These are phyloP conservation scores for Conoideocrella luteorostrata DNA, from an alignment of 2,329 filamentous ascomycete genomes.

Conservation along the genomic window DNA sequence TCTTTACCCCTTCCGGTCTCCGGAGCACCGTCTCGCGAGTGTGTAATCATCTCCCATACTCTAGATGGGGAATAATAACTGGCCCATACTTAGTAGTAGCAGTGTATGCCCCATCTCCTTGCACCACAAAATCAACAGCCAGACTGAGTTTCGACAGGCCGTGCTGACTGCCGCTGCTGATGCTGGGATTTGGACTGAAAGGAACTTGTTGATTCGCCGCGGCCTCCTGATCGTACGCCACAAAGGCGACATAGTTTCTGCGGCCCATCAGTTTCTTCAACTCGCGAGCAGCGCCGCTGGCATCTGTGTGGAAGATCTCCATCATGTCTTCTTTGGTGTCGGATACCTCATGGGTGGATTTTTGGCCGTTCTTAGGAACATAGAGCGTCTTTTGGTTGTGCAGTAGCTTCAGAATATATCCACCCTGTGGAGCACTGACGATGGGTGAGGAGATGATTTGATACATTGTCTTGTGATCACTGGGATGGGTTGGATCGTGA, in stretches of 20 bases:
- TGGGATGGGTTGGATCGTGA: slow-evolving; percentile 85
- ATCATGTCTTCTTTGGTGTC: slow-evolving; percentile 99
- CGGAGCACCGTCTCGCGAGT: too few species aligned
- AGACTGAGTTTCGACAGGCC: slow-evolving; percentile 67
- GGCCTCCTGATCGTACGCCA: slow-evolving; percentile 88
- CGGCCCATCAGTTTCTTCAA: slow-evolving; percentile 89
- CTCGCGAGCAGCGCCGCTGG: slow-evolving; percentile 75
- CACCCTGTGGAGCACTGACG: slow-evolving; percentile 78
- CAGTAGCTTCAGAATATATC: slow-evolving; percentile 88
- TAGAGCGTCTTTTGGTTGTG: slow-evolving; percentile 92
- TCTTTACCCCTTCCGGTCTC: too few species aligned
- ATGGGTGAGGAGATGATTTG: slow-evolving; percentile 91
- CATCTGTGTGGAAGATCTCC: slow-evolving; percentile 96
- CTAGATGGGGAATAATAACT: slow-evolving; percentile 84
- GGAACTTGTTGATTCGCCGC: slow-evolving; percentile 32
- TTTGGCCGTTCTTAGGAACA: slow-evolving; percentile 79
- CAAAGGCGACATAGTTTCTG: slow-evolving; percentile 85
- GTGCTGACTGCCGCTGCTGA: slow-evolving; percentile 30
- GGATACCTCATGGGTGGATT: slow-evolving; percentile 64
- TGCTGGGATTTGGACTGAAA: slow-evolving; percentile 31
- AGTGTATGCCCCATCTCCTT: slow-evolving; percentile 77
- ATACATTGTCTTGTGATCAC: slow-evolving; percentile 99
- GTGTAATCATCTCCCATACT: slow-evolving; percentile 58
- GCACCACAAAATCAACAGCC: slow-evolving; percentile 94
- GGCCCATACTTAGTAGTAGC: slow-evolving; percentile 92